phyloP scores from a whole-genome alignment of 768 basidiomycete genomes.

The Solioccasus polychromus region DNA sequence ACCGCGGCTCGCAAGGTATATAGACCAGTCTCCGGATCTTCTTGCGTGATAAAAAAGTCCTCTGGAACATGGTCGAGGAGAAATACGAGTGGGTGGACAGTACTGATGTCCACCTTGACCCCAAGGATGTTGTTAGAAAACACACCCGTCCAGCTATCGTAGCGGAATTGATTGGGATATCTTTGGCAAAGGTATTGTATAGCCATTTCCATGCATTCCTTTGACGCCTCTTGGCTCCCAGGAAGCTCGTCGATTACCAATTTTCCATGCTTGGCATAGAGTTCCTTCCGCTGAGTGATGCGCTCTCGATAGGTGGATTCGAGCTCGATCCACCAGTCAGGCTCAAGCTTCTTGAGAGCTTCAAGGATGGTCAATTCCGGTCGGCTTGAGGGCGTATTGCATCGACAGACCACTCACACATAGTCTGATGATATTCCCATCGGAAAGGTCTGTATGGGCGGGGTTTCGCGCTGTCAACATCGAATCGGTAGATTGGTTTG shows the following conservation, averaged over 20 bases:
- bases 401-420: slow-evolving; percentile 39
- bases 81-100: slow-evolving; percentile 38
- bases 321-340: slow-evolving; percentile 57
- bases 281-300: slow-evolving; percentile 39
- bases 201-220: slow-evolving; percentile 54
- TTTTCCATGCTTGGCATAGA: slow-evolving; percentile 39
- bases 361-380: background rate
- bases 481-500: slow-evolving; percentile 39
- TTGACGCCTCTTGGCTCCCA: slow-evolving; percentile 47
- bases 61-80: slow-evolving; percentile 52
- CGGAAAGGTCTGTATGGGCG: slow-evolving; percentile 56
- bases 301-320: slow-evolving; percentile 48
- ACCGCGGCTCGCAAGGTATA: slow-evolving; percentile 47
- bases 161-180: slow-evolving; percentile 53
- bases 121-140: slow-evolving; percentile 46
- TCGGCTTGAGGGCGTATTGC: background rate
- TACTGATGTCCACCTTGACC: slow-evolving; percentile 26
- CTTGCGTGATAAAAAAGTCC: slow-evolving; percentile 45
- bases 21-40: slow-evolving; percentile 41
- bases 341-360: slow-evolving; percentile 48
- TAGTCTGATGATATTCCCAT: slow-evolving; percentile 56
- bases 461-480: slow-evolving; percentile 41
- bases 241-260: slow-evolving; percentile 44
- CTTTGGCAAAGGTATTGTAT: slow-evolving; percentile 54
- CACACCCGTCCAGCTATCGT: slow-evolving; percentile 31